Conservation (phyloP, 1,284 basidiomycete species). For the Abortiporus biennis region DNA sequence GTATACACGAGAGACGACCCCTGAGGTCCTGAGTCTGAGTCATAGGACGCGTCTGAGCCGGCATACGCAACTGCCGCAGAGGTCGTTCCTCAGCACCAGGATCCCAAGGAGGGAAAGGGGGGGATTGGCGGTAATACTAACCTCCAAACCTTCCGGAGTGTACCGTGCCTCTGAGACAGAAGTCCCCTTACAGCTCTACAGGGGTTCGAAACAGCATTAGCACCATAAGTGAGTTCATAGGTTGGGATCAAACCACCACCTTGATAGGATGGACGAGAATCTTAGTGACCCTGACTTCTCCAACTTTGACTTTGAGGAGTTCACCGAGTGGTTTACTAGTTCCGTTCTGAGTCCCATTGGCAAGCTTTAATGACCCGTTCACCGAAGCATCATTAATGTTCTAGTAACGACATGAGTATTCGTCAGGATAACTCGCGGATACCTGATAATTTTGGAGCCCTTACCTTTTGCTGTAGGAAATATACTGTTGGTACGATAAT, state of each 20-base stretch:
- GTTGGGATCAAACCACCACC: slow-evolving; percentile 27
- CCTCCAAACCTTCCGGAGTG: slow-evolving; percentile 60
- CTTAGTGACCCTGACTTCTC: slow-evolving; percentile 46
- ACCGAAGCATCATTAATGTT: too few relatives aligned
- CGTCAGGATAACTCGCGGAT: too few relatives aligned
- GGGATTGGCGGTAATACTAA: slow-evolving; percentile 22
- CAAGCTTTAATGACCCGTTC: background rate
- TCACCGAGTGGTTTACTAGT: background rate
- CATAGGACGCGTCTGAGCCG: background rate
- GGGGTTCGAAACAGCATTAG: slow-evolving; percentile 5
- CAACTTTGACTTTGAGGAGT: background rate
- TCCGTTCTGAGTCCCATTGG: background rate
- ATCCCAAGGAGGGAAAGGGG: background rate
- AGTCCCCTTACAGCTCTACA: slow-evolving; percentile 57
- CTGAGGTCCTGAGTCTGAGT: background rate
- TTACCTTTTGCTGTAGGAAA: too few relatives aligned
- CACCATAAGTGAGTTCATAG: slow-evolving; percentile 10
- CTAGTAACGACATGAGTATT: too few relatives aligned
- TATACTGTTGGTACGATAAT: too few relatives aligned
- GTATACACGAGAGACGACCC: slow-evolving; percentile 2
- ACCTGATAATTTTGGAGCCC: too few relatives aligned
- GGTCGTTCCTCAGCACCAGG: background rate
- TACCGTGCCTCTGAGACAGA: slow-evolving; percentile 51
- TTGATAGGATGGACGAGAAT: slow-evolving; percentile 68
- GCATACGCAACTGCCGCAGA: background rate